Base-by-base conservation (phyloP, 2,329 filamentous ascomycete genomes). In the Sclerotinia minor region DNA sequence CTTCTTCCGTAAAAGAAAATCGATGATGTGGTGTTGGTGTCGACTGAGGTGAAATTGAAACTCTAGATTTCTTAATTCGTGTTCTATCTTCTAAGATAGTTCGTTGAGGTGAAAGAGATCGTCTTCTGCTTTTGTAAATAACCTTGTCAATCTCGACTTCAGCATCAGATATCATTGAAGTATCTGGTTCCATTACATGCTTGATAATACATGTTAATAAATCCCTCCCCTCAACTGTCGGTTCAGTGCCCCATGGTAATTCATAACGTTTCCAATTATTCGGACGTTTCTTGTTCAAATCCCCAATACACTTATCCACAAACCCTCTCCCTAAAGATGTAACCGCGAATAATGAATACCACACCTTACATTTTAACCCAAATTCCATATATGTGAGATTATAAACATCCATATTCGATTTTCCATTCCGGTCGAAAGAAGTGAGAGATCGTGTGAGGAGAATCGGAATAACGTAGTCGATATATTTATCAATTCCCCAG, bases 401-500 rank as follows among this genome's bases (percentile, higher is more conserved):
- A 26, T 61, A 61, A 45, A 38, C 13, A 2, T 61, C 45, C n/a
- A 61, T 26, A 24, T 24, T 26, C 5, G 29, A 21, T 2, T 50
- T 19, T 15, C 29, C 29, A 21, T 50, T 26, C 21, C 15, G 21
- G 5, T 50, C 11, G 2, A 61, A 35, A 29, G 45, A 61, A 26
- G 29, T 29, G 32, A 71, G 55, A 60, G 49, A 64, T 11, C 32
- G 57, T 45, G 68, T 65, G 41, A 71, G 68, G 24, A 60, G 59
- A n/a, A 70, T 13, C 6, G 70, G 67, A 29, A 71, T 21, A 45
- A 69, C 38, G 44, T 50, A 67, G 55, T 52, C 68, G 21, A 67
- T 55, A 60, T 67, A 71, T 41, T 52, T 52, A 21, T 60, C 65
- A 29, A 67, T 45, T 1, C 45, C 69, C 70, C 70, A 71, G 55